Evolutionary conservation across 805 yeast species (phyloP).

Genomic region (Saccharomycopsis sp.): DNA sequence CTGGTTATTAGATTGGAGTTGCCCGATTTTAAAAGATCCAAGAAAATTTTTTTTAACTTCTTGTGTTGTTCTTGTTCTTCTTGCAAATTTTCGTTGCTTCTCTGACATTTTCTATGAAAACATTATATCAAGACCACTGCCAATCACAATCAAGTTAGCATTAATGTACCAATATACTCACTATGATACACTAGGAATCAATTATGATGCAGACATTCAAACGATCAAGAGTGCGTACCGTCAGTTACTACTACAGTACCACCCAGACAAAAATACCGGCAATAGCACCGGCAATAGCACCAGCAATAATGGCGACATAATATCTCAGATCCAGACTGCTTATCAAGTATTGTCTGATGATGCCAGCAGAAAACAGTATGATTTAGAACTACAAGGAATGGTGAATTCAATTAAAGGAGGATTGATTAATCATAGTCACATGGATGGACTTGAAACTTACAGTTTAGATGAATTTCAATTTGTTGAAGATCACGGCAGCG

Average conservation of each 20-base stretch:
- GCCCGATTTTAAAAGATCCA: too few species aligned
- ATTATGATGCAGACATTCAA: conserved; percentile 29
- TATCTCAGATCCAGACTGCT: conserved; percentile 54
- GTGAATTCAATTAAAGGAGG: conserved; percentile 28
- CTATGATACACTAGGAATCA: conserved; percentile 55
- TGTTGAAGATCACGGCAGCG: conserved; percentile 29
- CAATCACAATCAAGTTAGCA: too few species aligned
- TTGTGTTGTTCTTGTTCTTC: too few species aligned
- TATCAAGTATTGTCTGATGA: conserved; percentile 47
- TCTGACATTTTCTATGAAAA: too few species aligned
- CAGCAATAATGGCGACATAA: conserved; percentile 22
- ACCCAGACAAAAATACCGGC: conserved; percentile 66
- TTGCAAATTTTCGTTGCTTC: too few species aligned
- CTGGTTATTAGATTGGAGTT: too few species aligned
- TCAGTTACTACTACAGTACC: conserved; percentile 48
- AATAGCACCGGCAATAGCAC: not conserved
- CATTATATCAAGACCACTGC: too few species aligned
- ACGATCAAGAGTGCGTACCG: conserved; percentile 62
- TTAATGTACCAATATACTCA: conserved; percentile 23
- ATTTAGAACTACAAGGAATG: conserved; percentile 36
- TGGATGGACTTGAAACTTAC: conserved; percentile 60
- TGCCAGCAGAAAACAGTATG: conserved; percentile 41
- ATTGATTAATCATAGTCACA: conserved; percentile 34
- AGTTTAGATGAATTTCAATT: conserved; percentile 56
- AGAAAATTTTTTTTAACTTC: too few species aligned